phyloP scores from a whole-genome alignment of 2,329 filamentous ascomycete genomes.

The Trichoderma lentiforme region DNA sequence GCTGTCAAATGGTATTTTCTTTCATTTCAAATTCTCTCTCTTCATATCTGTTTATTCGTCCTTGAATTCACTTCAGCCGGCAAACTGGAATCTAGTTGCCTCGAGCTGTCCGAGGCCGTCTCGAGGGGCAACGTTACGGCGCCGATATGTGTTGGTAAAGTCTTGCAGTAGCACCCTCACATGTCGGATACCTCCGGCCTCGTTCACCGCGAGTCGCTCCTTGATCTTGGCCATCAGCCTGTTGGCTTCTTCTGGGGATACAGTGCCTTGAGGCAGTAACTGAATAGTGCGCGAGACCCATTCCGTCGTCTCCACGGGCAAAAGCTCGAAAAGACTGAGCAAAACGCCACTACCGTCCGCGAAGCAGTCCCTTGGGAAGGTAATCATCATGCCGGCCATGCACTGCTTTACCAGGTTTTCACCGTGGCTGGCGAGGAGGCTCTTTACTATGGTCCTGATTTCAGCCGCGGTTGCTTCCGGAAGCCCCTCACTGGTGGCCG shows the following conservation, averaged over 20 bases:
- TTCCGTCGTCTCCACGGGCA: conserved; percentile 71
- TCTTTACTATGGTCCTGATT: conserved; percentile 69
- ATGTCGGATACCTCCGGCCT: conserved; percentile 61
- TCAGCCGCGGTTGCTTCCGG: conserved; percentile 61
- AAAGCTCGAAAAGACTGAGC: conserved; percentile 80
- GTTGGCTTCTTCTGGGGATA: conserved; percentile 76
- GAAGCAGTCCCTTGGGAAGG: conserved; percentile 93
- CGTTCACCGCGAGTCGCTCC: conserved; percentile 68
- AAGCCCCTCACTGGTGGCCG: conserved; percentile 57
- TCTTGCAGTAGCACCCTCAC: conserved; percentile 86
- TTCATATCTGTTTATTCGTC: not conserved
- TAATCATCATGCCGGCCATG: conserved; percentile 98
- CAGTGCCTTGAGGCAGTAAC: conserved; percentile 77
- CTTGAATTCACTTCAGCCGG: conserved; percentile 29
- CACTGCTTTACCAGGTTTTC: conserved; percentile 81
- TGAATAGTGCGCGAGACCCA: conserved; percentile 85
- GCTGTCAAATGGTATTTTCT: not conserved
- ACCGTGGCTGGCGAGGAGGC: conserved; percentile 67
- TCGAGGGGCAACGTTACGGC: conserved; percentile 90
- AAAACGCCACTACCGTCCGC: conserved; percentile 92
- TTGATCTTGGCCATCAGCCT: conserved; percentile 76
- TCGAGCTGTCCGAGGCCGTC: conserved; percentile 87
- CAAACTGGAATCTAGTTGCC: conserved; percentile 81
- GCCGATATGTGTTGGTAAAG: conserved; percentile 91
- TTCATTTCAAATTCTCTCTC: not conserved